Evolutionary conservation across 495 filamentous ascomycete genomes (phyloP), one percentile per base, ranked within the genome.

Genomic region (Penicillium canariense): DNA sequence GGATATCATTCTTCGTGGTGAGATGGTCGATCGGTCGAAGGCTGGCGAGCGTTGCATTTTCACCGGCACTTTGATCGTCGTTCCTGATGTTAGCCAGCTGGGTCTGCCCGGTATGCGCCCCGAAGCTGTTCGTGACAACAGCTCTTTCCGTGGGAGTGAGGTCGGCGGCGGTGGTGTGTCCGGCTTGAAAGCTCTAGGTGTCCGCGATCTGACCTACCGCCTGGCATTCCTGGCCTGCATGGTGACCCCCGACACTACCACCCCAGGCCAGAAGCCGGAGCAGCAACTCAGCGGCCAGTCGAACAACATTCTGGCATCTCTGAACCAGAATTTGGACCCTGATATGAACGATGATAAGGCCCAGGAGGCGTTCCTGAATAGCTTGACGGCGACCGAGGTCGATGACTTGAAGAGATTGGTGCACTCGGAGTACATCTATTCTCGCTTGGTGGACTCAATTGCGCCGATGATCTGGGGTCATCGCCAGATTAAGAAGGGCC

Each of bases 11-110:
- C 74, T 99, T n/a, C 84, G 95, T 54, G 95, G 95, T 54, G 94
- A 99, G 72, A 96, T 97, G 74, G 94, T 99, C 2, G 94, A 98
- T 61, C 85, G 94, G 30, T 90, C 91, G 18, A 97, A 97, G 72
- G 95, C 94, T 23, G 94, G 94, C 55, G 95, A 99, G 72, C 96
- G 95, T 63, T 97, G 92, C 61, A 88, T 97, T 58, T 99, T 99
- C 67, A 97, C 94, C 0, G 94, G 94, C 40, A 90, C 93, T 1
- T 71, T 97, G 56, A 99, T 99, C 58, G 94, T 97, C 5, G 89
- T 99, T 12, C 94, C 94, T 0, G 94, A 99, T 72, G 91, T 99
- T 51, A 96, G 91, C 65, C 93, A 97, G 70, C 81, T 99, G 22
- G 88, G 91, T 32, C 82, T 97, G 22, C 94, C 94, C 9, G 94